Conservation (phyloP, 257 asterid species). For the Solanum habrochaites region DNA sequence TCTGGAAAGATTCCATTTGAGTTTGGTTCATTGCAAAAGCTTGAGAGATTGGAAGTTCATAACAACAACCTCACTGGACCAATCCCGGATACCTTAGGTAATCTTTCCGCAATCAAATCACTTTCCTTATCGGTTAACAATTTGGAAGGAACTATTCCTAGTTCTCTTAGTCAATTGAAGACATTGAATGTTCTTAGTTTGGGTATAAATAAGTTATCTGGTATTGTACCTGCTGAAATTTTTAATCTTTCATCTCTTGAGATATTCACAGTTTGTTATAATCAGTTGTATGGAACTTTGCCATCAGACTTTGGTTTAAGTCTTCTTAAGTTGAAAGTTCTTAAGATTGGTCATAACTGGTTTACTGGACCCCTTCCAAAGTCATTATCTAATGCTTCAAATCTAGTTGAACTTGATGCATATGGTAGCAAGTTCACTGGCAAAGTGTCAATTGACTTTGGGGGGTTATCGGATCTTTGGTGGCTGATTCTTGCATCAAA, state of each 20-base stretch:
- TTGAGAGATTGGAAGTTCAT: background rate
- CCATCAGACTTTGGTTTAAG: background rate
- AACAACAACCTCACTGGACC: background rate
- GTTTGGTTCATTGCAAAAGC: background rate
- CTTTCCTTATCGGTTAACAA: background rate
- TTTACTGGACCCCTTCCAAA: background rate
- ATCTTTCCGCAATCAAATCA: background rate
- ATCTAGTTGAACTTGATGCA: background rate
- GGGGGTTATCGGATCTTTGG: background rate
- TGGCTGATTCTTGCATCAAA: background rate
- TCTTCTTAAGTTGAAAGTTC: background rate
- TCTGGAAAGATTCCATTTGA: background rate
- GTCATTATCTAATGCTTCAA: background rate
- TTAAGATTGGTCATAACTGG: background rate
- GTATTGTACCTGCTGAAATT: background rate
- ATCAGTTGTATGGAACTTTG: background rate
- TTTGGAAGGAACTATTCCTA: background rate
- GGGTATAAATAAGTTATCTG: background rate
- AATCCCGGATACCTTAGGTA: background rate
- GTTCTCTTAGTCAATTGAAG: background rate
- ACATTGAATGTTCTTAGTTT: background rate
- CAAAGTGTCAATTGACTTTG: background rate
- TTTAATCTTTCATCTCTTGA: slow-evolving; percentile 1
- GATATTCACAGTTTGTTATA: background rate
- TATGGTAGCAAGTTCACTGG: background rate